These are phyloP conservation scores for Oenanthe sinensis DNA, from an alignment of 129 eudicot species.

Conservation along the genomic window DNA sequence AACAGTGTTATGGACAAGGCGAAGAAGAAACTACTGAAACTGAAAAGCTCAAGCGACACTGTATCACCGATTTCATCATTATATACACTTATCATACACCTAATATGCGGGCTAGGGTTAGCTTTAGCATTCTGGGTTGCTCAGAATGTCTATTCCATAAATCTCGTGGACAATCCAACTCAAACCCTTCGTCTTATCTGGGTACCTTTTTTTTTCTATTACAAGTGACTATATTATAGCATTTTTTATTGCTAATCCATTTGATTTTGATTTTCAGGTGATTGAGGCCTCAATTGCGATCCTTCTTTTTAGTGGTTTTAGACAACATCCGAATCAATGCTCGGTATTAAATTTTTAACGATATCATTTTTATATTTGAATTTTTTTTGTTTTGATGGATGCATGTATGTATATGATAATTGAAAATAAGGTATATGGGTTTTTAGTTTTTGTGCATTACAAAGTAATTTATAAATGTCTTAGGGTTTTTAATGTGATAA, in stretches of 20 bases:
- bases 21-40: constrained; percentile 7
- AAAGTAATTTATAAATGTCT: neutral
- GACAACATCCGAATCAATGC: constrained; percentile 36
- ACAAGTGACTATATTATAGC: neutral
- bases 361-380: neutral
- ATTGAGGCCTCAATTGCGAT: constrained; percentile 49
- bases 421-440: neutral
- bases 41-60: neutral
- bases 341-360: constrained; percentile 33
- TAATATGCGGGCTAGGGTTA: constrained; percentile 46
- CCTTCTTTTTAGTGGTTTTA: constrained; percentile 40
- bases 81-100: constrained; percentile 28
- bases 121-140: constrained; percentile 53
- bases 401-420: neutral
- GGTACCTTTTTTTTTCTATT: constrained; percentile 26
- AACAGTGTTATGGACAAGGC: constrained; percentile 5
- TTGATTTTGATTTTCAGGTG: constrained; percentile 32
- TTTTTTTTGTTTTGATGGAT: neutral
- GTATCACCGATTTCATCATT: constrained; percentile 13
- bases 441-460: neutral
- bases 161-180: constrained; percentile 35
- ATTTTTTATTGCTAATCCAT: neutral
- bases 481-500: constrained; percentile 6
- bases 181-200: constrained; percentile 43
- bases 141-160: constrained; percentile 33